Evolutionary conservation across 2,329 filamentous ascomycete genomes (phyloP), one percentile per base, ranked within the genome.

Genomic region (Septoria petroselini): DNA sequence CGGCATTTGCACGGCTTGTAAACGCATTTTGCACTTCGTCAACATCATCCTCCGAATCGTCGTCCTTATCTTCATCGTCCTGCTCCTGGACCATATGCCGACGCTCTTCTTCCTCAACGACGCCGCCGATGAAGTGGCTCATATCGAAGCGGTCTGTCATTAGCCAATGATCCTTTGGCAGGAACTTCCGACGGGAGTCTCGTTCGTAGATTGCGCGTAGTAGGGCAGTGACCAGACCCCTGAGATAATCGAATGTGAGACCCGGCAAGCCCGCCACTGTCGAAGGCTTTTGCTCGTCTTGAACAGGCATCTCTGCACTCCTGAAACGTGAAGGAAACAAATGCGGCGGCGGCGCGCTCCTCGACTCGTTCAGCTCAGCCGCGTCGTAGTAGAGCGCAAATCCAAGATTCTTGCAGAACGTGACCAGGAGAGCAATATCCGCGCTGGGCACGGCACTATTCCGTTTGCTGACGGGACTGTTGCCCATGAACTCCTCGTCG

Each of bases 61-160:
- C 69, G n/a, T 75, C 74, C 7, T 76, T 75, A 8, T 81, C 78
- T 2, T 81, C 81, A 3, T 80, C 82, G 12, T 82, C 77, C 46
- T 84, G 81, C 30, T 77, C 77, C 49, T 84, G 75, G 9, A 90
- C 78, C 48, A 83, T 79, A 62, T 88, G 86, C 29, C 86, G 78
- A 41, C 75, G 80, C 65, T 94, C 84, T 65, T 96, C 90, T 69
- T 98, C 93, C 38, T 83, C 77, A 2, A 96, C 90, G 1, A 97
- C 91, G 1, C 88, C 85, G 7, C 82, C 78, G 38, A 95, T 86
- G 63, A 97, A 97, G 82, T 54, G 86, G 12, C 27, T 83, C 84
- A 95, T 93, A 62, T 96, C 86, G 50, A 97, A 88, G 15, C 77
- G 76, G 53, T 83, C 85, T 1, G 86, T 93, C 91, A 97, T 97